phyloP scores from a whole-genome alignment of 768 basidiomycete species.

The Leccinellum luteum region DNA sequence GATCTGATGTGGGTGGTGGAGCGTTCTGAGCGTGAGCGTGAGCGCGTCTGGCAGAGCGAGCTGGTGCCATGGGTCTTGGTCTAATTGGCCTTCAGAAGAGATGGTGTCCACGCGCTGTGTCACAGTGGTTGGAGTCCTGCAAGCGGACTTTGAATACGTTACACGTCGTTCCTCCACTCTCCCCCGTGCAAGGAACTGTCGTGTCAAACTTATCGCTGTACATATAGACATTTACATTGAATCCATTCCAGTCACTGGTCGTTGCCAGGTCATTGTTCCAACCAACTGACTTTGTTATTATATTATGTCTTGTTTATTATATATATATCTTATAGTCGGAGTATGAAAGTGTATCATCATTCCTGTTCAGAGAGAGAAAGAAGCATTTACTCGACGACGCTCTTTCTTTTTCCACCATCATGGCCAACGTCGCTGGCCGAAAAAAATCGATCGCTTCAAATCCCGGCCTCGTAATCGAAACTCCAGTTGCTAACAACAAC shows the following conservation, averaged over 20 bases:
- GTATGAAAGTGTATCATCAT: conserved; percentile 33
- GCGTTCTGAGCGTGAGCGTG: conserved; percentile 39
- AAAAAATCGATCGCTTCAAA: conserved; percentile 77
- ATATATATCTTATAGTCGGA: no score
- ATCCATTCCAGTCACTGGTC: no score
- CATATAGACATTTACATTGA: no score
- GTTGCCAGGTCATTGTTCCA: no score
- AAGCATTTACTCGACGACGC: conserved; percentile 1
- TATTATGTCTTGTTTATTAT: conserved; percentile 30
- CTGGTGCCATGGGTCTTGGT: conserved; percentile 80
- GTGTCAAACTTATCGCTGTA: no score
- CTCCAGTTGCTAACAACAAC: conserved; percentile 74
- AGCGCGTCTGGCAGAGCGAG: conserved; percentile 56
- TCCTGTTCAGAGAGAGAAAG: background rate
- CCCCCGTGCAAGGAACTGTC: no score
- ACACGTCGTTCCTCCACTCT: no score
- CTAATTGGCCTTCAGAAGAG: conserved; percentile 22
- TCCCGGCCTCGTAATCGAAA: conserved; percentile 66
- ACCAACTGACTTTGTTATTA: conserved; percentile 3
- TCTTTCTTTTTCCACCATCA: conserved; percentile 31
- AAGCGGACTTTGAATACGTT: conserved; percentile 20
- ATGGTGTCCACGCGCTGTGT: no score
- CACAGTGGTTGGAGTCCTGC: conserved; percentile 31
- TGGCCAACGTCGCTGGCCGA: conserved; percentile 60
- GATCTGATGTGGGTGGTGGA: conserved; percentile 30